phyloP scores from a whole-genome alignment of 345 rosid genomes.

The Populus davidiana region DNA sequence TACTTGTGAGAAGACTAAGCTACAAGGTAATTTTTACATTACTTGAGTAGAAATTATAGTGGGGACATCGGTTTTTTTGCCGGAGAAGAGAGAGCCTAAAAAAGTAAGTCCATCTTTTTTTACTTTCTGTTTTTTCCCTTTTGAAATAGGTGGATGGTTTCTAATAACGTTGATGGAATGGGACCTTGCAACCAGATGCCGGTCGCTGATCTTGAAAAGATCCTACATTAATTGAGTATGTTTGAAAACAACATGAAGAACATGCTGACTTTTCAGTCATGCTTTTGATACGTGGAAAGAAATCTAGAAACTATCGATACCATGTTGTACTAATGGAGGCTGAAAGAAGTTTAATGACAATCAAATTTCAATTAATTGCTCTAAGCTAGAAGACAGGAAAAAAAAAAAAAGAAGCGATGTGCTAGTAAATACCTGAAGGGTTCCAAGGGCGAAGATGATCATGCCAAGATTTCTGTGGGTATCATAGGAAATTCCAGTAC shows the following conservation, averaged over 20 bases:
- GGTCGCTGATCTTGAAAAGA: not conserved
- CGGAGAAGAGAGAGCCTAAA: not conserved
- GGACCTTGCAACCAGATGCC: not conserved
- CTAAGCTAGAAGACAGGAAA: not conserved
- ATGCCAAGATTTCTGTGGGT: constrained; percentile 75
- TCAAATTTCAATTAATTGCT: not conserved
- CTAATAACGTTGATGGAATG: not conserved
- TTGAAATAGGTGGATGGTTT: not conserved
- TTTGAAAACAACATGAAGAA: not conserved
- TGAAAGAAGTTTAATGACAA: not conserved
- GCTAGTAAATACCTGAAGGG: constrained; percentile 60
- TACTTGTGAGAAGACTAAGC: not conserved
- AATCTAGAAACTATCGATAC: not conserved
- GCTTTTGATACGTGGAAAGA: not conserved
- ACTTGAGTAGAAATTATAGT: not conserved
- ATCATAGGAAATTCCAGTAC: constrained; percentile 29
- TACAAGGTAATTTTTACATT: not conserved
- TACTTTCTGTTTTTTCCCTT: not conserved
- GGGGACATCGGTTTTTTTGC: not conserved
- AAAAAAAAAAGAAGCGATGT: not conserved
- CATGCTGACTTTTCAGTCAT: not conserved
- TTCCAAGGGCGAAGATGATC: constrained; percentile 58
- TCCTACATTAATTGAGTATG: not conserved
- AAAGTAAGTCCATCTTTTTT: not conserved
- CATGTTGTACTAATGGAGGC: not conserved